Conservation (phyloP, 169 alveolate species). For the Plasmodium cynomolgi region DNA sequence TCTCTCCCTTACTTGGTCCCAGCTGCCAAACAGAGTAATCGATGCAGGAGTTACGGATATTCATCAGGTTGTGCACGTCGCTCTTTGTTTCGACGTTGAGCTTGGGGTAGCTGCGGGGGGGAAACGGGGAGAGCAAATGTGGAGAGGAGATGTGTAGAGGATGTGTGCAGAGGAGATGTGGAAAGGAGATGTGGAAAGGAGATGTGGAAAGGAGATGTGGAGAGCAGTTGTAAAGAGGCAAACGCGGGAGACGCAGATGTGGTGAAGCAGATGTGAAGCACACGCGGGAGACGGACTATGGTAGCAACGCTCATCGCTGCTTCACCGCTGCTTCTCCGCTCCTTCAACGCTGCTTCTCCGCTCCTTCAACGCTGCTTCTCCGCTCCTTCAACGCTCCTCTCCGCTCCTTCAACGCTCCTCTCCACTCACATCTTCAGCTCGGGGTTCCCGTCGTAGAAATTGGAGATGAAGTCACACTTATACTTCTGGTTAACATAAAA, state of each 20-base stretch:
- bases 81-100: slow-evolving; percentile 60
- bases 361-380: neutral
- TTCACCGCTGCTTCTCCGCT: too few species aligned
- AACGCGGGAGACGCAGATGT: neutral
- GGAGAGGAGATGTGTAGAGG: too few species aligned
- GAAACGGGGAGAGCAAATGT: neutral
- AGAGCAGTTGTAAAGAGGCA: neutral
- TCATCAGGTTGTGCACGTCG: slow-evolving; percentile 41
- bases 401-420: neutral
- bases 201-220: neutral
- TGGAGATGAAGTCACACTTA: slow-evolving; percentile 42
- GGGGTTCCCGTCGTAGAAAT: slow-evolving; percentile 28
- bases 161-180: neutral
- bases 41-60: slow-evolving; percentile 9
- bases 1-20: slow-evolving; percentile 20
- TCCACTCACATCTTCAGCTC: slow-evolving; percentile 8
- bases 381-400: neutral
- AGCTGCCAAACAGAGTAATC: slow-evolving; percentile 49
- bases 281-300: neutral
- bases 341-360: too few species aligned
- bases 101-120: slow-evolving; percentile 27
- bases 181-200: neutral
- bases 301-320: neutral
- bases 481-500: slow-evolving; percentile 58
- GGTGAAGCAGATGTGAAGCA: neutral